Base-by-base conservation (phyloP, 106 monocot species). In the Dendrobium chrysotoxum region DNA sequence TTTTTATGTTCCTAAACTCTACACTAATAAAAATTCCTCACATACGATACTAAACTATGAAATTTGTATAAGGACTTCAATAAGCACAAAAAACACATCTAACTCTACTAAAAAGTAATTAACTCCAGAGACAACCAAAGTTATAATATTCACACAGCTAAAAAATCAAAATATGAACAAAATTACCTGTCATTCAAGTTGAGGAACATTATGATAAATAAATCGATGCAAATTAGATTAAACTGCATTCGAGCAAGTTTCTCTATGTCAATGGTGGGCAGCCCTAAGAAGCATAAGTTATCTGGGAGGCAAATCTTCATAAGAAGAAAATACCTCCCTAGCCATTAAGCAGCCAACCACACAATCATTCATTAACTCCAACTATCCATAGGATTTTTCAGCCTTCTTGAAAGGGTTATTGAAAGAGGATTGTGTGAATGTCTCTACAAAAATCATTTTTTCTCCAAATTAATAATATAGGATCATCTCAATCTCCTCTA, bases 261-360 rank as follows among this genome's bases (percentile, higher is more conserved):
- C 83, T 92, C 90, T 23, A 82, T 92, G 67, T 87, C 82, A 8
- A 92, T 86, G 76, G 90, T 92, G 31, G 77, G 85, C 90, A 7
- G 88, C 84, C 40, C 89, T 87, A 50, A 92, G 87, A 13, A 72
- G 46, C 5, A 89, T 86, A 38, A 92, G 83, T 2, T 23, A 75
- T 3, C 92, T 87, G 1, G 1, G 91, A 21, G 75, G 40, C 28
- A 83, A 79, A 28, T 75, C 70, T 1, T 64, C 75, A 53, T 91
- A 88, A 21, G 68, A 53, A 38, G 0, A 1, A 50, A 85, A 86
- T 10, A 88, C 47, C 45, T 81, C 78, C 25, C 20, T 38, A 1
- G 83, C 83, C 11, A 91, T 72, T 11, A 79, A 13, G 35, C 77
- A 83, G 65, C 25, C 81, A 61, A 91, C 80, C 9, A 84, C 84